phyloP scores from a whole-genome alignment of 441 rosid species.

The Adansonia grandidieri region DNA sequence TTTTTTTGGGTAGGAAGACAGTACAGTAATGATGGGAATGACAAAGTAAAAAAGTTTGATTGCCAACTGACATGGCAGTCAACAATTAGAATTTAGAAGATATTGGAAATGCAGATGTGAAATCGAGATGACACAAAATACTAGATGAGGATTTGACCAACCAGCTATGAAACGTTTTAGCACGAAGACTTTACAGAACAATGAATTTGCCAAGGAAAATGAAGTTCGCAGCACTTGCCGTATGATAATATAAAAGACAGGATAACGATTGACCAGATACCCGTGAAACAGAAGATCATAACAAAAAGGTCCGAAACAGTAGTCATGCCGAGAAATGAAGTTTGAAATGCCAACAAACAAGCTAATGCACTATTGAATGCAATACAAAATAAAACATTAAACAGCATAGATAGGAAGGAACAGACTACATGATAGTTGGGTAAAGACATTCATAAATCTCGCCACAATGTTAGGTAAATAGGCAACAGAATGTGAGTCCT shows the following conservation, averaged over 20 bases:
- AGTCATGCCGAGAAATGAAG: background rate
- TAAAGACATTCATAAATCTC: background rate
- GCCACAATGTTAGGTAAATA: background rate
- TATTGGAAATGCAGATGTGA: background rate
- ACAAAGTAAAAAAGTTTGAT: background rate
- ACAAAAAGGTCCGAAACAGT: background rate
- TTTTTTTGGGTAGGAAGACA: too few relatives aligned
- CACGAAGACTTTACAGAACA: background rate
- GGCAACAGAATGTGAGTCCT: background rate
- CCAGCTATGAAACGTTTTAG: background rate
- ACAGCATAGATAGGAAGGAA: background rate
- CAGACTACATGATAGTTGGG: background rate
- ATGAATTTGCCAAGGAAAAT: background rate
- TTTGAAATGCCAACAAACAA: background rate
- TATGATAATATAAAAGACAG: background rate
- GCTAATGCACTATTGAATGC: background rate
- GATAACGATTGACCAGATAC: background rate
- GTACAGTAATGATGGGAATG: background rate
- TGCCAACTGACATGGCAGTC: background rate
- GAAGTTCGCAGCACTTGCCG: background rate
- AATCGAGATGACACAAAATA: background rate
- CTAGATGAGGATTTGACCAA: conserved; percentile 5
- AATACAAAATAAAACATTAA: background rate
- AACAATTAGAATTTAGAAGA: background rate
- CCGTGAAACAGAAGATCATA: background rate